A percentile compares a stretch with the other conserved stretches of the same genome.
Evolutionary conservation across 2,329 filamentous ascomycete genomes (phyloP).

Genomic region (Pseudogymnoascus sp.): DNA sequence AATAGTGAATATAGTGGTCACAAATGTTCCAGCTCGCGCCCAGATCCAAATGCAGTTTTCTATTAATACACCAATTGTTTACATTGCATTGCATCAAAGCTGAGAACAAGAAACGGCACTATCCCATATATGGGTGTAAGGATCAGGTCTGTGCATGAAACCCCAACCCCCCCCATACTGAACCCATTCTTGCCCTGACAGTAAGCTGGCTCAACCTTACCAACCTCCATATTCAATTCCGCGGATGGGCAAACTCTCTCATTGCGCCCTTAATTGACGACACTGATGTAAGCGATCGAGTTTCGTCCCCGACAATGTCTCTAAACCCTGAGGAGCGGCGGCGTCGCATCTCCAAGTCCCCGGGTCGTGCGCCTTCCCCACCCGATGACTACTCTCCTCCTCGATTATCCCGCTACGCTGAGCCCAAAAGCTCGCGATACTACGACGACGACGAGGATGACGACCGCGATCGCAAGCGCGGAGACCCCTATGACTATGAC

Average conservation of each 20-base stretch:
- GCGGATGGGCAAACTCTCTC: neutral
- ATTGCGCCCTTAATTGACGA: constrained; percentile 1
- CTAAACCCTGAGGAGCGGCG: constrained; percentile 4
- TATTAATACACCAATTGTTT: constrained; percentile 3
- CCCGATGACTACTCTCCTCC: neutral
- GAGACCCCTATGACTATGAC: neutral
- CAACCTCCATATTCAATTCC: constrained; percentile 2
- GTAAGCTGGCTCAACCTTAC: constrained; percentile 4
- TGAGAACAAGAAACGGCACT: neutral
- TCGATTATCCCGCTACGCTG: neutral
- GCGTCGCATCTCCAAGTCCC: neutral
- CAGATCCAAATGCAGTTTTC: neutral
- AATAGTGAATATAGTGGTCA: neutral
- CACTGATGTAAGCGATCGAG: constrained; percentile 1
- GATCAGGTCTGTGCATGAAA: constrained; percentile 8
- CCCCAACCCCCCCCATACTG: constrained; percentile 7
- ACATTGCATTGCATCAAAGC: constrained; percentile 1
- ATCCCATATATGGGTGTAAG: constrained; percentile 7
- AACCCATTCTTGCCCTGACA: constrained; percentile 6
- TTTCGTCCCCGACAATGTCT: constrained; percentile 5
- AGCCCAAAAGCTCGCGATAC: constrained; percentile 3
- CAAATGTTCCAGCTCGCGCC: neutral
- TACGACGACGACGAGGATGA: neutral
- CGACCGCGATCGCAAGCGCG: neutral
- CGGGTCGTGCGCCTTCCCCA: neutral